Evolutionary conservation across 2,329 filamentous ascomycete species (phyloP).

Genomic region (Penicillium brasilianum): DNA sequence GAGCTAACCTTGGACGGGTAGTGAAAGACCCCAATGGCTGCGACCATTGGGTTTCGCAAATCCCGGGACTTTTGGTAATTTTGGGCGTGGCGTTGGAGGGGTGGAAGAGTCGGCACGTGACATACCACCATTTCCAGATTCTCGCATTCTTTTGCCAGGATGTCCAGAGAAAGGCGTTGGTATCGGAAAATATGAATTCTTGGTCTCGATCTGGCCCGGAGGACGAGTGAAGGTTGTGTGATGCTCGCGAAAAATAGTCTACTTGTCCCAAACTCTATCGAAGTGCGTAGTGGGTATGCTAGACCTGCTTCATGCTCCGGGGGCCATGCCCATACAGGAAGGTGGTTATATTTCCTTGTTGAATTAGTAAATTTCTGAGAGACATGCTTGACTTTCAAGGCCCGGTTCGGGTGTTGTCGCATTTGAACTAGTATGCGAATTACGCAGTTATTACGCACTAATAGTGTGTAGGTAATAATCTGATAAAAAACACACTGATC

Average conservation of each 20-base stretch:
- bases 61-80: background rate
- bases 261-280: background rate
- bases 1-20: background rate
- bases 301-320: background rate
- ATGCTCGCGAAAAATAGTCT: background rate
- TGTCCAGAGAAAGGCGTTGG: background rate
- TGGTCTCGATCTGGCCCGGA: background rate
- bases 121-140: background rate
- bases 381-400: background rate
- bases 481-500: background rate
- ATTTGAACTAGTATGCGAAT: background rate
- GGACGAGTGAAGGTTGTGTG: background rate
- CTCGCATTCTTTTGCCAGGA: background rate
- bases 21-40: background rate
- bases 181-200: background rate
- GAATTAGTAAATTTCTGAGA: background rate
- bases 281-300: background rate
- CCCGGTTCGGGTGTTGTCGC: background rate
- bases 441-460: too few relatives aligned
- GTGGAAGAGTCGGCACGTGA: background rate
- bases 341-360: background rate
- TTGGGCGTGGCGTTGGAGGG: background rate
- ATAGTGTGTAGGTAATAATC: too few relatives aligned
- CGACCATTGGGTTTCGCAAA: background rate
- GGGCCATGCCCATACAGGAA: constrained; percentile 5